Percentiles rank a stretch among this genome's conserved stretches.
These are phyloP conservation scores for Euphorbia lathyris DNA, from an alignment of 345 rosid genomes.

Conservation along the genomic window DNA sequence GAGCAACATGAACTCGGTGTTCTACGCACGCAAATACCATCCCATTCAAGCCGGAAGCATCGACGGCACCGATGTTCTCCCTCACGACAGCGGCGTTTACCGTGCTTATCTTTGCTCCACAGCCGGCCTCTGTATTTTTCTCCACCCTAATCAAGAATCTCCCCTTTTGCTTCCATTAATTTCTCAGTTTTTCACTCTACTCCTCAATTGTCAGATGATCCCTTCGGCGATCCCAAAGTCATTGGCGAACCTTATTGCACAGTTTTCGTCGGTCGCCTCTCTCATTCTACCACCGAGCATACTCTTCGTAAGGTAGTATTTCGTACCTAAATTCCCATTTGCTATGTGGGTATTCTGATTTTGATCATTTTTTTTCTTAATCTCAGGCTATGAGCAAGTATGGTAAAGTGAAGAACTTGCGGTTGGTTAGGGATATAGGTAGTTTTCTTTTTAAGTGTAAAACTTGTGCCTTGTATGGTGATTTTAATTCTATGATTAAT, in stretches of 20 bases:
- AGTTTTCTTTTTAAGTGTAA: conserved; percentile 5
- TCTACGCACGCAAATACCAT: conserved; percentile 80
- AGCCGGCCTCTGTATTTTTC: conserved; percentile 62
- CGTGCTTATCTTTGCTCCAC: conserved; percentile 85
- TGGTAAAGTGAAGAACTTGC: conserved; percentile 72
- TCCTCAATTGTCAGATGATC: conserved; percentile 54
- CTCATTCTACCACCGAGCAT: conserved; percentile 65
- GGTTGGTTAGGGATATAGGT: conserved; percentile 95
- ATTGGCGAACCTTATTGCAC: conserved; percentile 78
- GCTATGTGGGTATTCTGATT: background rate
- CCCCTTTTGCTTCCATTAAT: background rate
- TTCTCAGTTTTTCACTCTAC: background rate
- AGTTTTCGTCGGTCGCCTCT: conserved; percentile 73
- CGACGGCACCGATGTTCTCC: conserved; percentile 80
- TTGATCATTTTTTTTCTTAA: background rate
- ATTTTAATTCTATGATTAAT: background rate
- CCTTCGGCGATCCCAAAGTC: conserved; percentile 68
- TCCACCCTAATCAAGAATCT: background rate
- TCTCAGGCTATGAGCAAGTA: conserved; percentile 80
- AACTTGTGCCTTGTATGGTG: background rate
- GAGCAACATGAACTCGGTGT: conserved; percentile 49
- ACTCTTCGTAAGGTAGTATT: conserved; percentile 54
- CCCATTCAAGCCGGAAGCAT: conserved; percentile 96
- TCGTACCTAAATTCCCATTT: background rate
- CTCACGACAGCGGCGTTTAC: conserved; percentile 75